Base-by-base conservation (phyloP, 1,284 basidiomycete species). In the Fomitopsis schrenkii region DNA sequence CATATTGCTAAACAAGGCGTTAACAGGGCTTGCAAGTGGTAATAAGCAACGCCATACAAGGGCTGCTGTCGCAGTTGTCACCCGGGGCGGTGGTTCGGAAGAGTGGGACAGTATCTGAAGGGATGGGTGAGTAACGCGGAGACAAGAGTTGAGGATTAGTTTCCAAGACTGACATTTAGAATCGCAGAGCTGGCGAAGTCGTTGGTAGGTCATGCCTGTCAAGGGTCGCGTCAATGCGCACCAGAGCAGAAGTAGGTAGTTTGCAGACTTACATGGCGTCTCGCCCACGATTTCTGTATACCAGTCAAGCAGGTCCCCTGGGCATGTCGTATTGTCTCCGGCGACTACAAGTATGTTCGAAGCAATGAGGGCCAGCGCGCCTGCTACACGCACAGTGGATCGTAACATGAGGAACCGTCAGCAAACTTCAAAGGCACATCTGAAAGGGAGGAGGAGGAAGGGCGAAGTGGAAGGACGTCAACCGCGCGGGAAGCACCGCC, bases 171-270 rank as follows among this genome's bases (percentile, higher is more conserved):
- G 40, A 66, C 66, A 67, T 22, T 63, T 59, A n/a, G 17, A 40
- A 41, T 67, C 65, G 58, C 66, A 67, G 8, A 67, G 64, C 42
- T 66, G 60, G 14, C 66, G 53, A 10, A 67, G 36, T 22, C 58
- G 55, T 45, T 67, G 64, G 30, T 67, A 67, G 5, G 66, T 67
- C 26, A 53, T 57, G 33, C 66, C 66, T 67, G 57, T 4, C 19
- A 26, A 7, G 12, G 4, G 30, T 4, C 45, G 22, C 14, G 12
- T 30, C 33, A 12, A 33, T 33, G 8, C 9, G 5, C 28, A 48
- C 9, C 8, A 17, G 7, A 60, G 56, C 58, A 52, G 3, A 15
- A 12, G 48, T 15, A 28, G 22, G 45, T 28, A 46, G 30, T 8
- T 10, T 5, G 28, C 48, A 10, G 28, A 33, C 48, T 22, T 33